A percentile compares a stretch with the other conserved stretches of the same genome.
These are phyloP conservation scores for Stephania cephalantha DNA, from an alignment of 164 flowering plant genomes.

Conservation along the genomic window DNA sequence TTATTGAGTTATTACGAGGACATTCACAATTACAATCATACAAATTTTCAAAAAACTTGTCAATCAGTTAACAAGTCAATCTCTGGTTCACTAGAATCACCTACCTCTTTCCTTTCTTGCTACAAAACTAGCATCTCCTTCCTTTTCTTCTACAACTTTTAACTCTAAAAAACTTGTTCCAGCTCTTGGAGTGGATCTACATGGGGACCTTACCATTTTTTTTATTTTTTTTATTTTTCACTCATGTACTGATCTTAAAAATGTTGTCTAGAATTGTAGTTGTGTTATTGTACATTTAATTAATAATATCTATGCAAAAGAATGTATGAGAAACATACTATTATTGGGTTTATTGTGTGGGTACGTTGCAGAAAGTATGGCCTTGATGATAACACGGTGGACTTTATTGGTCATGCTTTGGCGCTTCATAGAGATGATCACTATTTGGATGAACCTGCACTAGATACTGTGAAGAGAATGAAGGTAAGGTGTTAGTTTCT, in stretches of 20 bases:
- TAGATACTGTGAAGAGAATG: slow-evolving; percentile 89
- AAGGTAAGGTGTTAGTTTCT: slow-evolving; percentile 41
- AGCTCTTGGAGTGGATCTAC: too few species aligned
- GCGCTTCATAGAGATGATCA: slow-evolving; percentile 89
- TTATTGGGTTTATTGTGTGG: slow-evolving; percentile 7
- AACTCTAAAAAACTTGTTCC: too few species aligned
- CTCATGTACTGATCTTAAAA: neutral
- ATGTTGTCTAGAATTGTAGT: neutral
- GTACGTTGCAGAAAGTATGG: slow-evolving; percentile 67
- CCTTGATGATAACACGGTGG: slow-evolving; percentile 84
- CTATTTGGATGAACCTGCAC: slow-evolving; percentile 75
- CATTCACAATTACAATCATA: too few species aligned
- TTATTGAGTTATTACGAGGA: too few species aligned
- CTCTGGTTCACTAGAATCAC: too few species aligned
- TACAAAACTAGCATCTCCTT: too few species aligned
- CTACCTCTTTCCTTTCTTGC: too few species aligned
- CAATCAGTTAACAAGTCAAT: too few species aligned
- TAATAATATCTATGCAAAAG: neutral
- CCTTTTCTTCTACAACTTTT: too few species aligned
- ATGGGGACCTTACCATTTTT: neutral
- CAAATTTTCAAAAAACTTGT: too few species aligned
- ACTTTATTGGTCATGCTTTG: slow-evolving; percentile 86
- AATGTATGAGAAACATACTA: neutral
- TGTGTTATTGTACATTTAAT: neutral
- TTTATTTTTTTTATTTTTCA: too few species aligned